Conservation (phyloP, 1,139 yeast genomes). For the Magnusiomyces clavatus region DNA sequence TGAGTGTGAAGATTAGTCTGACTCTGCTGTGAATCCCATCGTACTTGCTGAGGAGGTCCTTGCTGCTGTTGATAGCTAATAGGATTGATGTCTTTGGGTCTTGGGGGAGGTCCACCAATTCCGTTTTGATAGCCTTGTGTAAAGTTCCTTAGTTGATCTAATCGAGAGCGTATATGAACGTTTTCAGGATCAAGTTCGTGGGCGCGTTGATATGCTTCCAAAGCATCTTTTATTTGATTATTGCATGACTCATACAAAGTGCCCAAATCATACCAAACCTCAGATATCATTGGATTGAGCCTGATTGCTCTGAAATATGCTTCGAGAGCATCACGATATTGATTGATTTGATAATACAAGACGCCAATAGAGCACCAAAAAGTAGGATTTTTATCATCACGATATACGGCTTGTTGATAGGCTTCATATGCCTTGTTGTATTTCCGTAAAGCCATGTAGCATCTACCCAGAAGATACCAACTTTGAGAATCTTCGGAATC, state of each 20-base stretch:
- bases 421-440: slow-evolving; percentile 96
- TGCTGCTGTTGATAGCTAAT: slow-evolving; percentile 32
- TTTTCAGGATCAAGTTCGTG: slow-evolving; percentile 91
- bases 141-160: slow-evolving; percentile 60
- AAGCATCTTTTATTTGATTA: slow-evolving; percentile 88
- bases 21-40: slow-evolving; percentile 23
- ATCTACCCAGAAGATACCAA: slow-evolving; percentile 94
- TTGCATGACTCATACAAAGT: slow-evolving; percentile 95
- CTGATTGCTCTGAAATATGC: slow-evolving; percentile 96
- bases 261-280: slow-evolving; percentile 98
- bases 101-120: slow-evolving; percentile 47
- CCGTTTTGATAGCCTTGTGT: slow-evolving; percentile 42
- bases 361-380: slow-evolving; percentile 99
- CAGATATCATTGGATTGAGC: slow-evolving; percentile 89
- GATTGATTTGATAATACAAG: slow-evolving; percentile 55
- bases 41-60: slow-evolving; percentile 26
- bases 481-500: slow-evolving; percentile 91
- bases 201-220: slow-evolving; percentile 95
- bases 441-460: slow-evolving; percentile 92
- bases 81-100: slow-evolving; percentile 38
- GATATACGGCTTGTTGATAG: slow-evolving; percentile 95
- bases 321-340: slow-evolving; percentile 92
- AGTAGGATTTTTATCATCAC: slow-evolving; percentile 93
- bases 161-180: slow-evolving; percentile 86
- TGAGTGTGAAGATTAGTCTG: slow-evolving; percentile 17